Evolutionary conservation across 129 eudicot species (phyloP), one percentile per base, ranked within the genome.

Genomic region (Saposhnikovia divaricata): DNA sequence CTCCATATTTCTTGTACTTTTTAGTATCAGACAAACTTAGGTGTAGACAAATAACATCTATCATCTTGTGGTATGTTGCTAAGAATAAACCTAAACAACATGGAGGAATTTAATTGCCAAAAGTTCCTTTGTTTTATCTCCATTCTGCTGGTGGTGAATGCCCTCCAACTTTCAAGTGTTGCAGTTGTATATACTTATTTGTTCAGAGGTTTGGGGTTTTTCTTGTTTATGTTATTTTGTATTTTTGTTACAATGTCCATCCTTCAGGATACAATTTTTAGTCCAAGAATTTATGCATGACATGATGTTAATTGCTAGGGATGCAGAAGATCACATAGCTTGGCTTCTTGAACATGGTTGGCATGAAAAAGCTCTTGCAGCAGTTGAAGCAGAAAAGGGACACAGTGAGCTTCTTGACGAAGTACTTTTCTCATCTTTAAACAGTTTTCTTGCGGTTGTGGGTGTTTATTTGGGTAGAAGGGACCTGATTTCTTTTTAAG

Each of bases 261-360:
- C 72, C 42, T 66, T 11, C 31, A 65, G 71, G 38, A 25, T 27
- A 66, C 72, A 74, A 7, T 4, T n/a, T 44, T 42, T 42, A 9
- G 13, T 45, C 61, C 12, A 6, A 21, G 28, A 28, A 44, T 66
- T 65, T 43, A 43, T 27, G 44, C 70, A 70, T 81, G 70, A 77
- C 71, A 47, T 77, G 23, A 9, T 45, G 31, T 45, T 84, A 75
- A 79, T 77, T 88, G 80, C 34, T 85, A 95, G 99, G 90, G 99
- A 95, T 87, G 83, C 99, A 81, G 99, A 95, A 89, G 99, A 95
- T 84, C 99, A 95, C 87, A 95, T 95, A 63, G 81, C 92, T 82
- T 95, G 99, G 99, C 99, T 95, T 88, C 95, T 95, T 83, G 93
- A 95, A 72, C 99, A 92, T 45, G 99, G 99, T 40, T 87, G 94